Base-by-base conservation (phyloP, 257 asterid species). In the Datura wrightii region DNA sequence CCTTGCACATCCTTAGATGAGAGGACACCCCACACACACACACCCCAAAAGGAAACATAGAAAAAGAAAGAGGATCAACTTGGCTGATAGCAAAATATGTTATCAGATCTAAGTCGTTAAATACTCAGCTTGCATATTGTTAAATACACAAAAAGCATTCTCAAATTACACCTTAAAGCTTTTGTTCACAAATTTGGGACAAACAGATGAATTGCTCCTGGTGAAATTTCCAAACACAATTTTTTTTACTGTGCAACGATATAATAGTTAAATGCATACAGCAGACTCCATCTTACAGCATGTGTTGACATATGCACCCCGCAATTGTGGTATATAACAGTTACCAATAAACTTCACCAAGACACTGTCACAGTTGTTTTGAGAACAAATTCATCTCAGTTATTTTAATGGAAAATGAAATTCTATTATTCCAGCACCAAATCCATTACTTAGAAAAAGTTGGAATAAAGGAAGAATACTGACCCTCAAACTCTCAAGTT, bases 401-500 rank as follows among this genome's bases (percentile, higher is more conserved):
- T 74, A 74, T 39, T 69, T 14, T 8, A 69, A 39, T 8, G 34
- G 79, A 69, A 15, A 69, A 69, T 69, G 15, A 69, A 39, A 16
- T 16, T 69, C 34, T 53, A 69, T 8, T 39, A 39, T 69, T 37
- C 52, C 79, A 39, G 79, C 53, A 69, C 53, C 52, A 39, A 69
- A 69, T 39, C 15, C 13, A 69, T 10, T 50, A 19, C 60, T 1
- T 41, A 39, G 59, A 54, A 37, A 83, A 69, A 54, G 42, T n/a
- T 44, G 59, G 82, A 41, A n/a, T 8, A 1, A 48, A 70, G 14
- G 19, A 85, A 85, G 48, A 54, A 79, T 62, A 52, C 80, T 65
- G 48, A 85, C 80, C 87, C 72, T 84, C 69, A 84, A 60, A 31
- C 83, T 76, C 84, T 79, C 84, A 53, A 85, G 84, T 44, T 85